A percentile compares a stretch with the other conserved stretches of the same genome.
Conservation (phyloP, 2,329 filamentous ascomycete species). For the Sporothrix phasma region DNA sequence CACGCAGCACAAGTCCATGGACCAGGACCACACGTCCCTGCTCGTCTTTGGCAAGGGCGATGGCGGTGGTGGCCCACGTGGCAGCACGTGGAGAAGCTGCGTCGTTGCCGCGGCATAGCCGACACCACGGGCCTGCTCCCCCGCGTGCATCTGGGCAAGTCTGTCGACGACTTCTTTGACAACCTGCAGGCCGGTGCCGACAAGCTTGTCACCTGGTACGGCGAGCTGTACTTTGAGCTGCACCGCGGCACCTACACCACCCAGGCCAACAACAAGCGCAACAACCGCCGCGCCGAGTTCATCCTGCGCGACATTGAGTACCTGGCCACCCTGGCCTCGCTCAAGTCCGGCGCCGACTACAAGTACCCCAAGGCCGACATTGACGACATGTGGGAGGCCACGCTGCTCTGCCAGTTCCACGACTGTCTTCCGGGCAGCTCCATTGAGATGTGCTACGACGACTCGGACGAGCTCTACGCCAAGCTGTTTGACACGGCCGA, state of each 20-base stretch:
- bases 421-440: constrained; percentile 91
- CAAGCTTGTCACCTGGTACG: constrained; percentile 89
- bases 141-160: constrained; percentile 77
- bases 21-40: constrained; percentile 81
- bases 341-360: constrained; percentile 57
- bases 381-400: constrained; percentile 89
- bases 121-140: constrained; percentile 62
- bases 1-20: constrained; percentile 88
- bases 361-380: constrained; percentile 91
- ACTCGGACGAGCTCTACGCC: constrained; percentile 81
- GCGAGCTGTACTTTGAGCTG: constrained; percentile 94
- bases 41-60: constrained; percentile 96
- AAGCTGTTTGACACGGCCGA: constrained; percentile 70
- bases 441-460: constrained; percentile 97
- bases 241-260: constrained; percentile 97
- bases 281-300: constrained; percentile 79
- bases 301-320: constrained; percentile 81
- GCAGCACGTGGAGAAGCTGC: constrained; percentile 88
- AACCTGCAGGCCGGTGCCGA: constrained; percentile 68
- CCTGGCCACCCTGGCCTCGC: constrained; percentile 72
- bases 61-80: constrained; percentile 87
- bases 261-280: constrained; percentile 92
- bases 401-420: constrained; percentile 92
- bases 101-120: constrained; percentile 81
- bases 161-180: constrained; percentile 91